Percentiles rank a stretch among this genome's conserved stretches.
Conservation (phyloP, 2,329 filamentous ascomycete species). For the Colletotrichum cordylinicola region DNA sequence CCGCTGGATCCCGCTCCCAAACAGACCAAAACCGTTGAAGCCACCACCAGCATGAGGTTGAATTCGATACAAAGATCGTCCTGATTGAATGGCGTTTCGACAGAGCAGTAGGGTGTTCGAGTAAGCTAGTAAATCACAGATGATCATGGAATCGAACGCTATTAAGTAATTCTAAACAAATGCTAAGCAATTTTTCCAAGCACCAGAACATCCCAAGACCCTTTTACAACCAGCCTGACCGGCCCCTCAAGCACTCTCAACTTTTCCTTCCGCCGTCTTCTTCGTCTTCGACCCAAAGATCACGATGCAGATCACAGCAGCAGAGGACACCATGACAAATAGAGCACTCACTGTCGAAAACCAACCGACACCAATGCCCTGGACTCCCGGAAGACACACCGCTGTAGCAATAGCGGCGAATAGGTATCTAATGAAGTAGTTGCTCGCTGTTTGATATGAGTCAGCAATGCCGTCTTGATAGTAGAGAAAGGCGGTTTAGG, state of each 20-base stretch:
- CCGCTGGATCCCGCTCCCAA: background rate
- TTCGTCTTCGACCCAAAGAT: conserved; percentile 2
- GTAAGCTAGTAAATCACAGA: fast-evolving
- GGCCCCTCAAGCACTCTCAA: background rate
- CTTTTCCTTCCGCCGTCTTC: background rate
- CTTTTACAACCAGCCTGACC: fast-evolving
- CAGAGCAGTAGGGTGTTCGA: background rate
- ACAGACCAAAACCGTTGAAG: background rate
- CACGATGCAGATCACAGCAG: conserved; percentile 10
- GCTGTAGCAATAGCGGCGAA: conserved; percentile 76
- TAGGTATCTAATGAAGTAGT: conserved; percentile 79
- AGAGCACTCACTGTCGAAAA: conserved; percentile 70
- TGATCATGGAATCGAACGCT: background rate
- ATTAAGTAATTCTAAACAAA: background rate
- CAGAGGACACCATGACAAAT: conserved; percentile 5
- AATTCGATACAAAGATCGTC: fast-evolving
- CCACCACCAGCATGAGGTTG: background rate
- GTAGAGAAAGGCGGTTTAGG: background rate
- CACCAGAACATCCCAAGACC: background rate
- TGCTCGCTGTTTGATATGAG: conserved; percentile 59
- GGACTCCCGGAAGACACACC: conserved; percentile 73
- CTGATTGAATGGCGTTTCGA: background rate
- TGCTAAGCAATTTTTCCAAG: background rate
- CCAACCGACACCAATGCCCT: conserved; percentile 80
- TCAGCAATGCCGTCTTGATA: background rate